Evolutionary conservation across 768 basidiomycete genomes (phyloP), one percentile per base, ranked within the genome.

Genomic region (Podaxis carcinomalis): DNA sequence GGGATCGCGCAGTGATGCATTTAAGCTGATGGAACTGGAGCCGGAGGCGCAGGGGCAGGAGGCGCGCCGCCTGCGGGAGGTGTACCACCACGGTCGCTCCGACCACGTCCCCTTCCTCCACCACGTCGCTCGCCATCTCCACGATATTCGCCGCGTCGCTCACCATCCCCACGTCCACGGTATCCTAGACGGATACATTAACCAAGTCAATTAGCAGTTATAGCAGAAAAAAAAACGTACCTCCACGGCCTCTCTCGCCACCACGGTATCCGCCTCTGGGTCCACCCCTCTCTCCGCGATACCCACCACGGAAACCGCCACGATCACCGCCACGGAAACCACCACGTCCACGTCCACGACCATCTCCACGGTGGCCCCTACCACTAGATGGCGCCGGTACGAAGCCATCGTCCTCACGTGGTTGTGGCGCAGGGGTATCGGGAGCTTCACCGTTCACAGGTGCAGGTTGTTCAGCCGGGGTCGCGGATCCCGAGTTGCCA

Each of bases 401-500:
- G 68, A 90, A 91, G 4, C 88, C 89, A 39, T 90, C 89, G 2
- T 87, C 85, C 51, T 84, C 87, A 5, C 68, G 47, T 11, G 36
- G 71, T 46, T 64, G 66, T 40, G 59, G 21, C 11, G 64, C 68
- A 14, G 65, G 69, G 19, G 61, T 61, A 35, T 44, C 42, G 19
- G 67, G 53, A 2, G 55, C 65, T 54, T 71, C 68, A 13, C 72
- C 75, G 52, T 78, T 76, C 25, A 61, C 68, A 56, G 72, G 66
- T 1, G 64, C 57, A 28, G 66, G 65, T 65, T 13, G 67, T 62
- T 75, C 80, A 50, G 78, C 79, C 25, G 90, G 88, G 0, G 88
- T 89, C n/a, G 79, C 83, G 28, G 86, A 82, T 5, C 86, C 88
- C 42, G 91, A 89, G 11, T 85, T 83, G 5, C 87, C 88, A 67